Conservation (phyloP, 768 basidiomycete genomes). For the Pulveroboletus sp. region DNA sequence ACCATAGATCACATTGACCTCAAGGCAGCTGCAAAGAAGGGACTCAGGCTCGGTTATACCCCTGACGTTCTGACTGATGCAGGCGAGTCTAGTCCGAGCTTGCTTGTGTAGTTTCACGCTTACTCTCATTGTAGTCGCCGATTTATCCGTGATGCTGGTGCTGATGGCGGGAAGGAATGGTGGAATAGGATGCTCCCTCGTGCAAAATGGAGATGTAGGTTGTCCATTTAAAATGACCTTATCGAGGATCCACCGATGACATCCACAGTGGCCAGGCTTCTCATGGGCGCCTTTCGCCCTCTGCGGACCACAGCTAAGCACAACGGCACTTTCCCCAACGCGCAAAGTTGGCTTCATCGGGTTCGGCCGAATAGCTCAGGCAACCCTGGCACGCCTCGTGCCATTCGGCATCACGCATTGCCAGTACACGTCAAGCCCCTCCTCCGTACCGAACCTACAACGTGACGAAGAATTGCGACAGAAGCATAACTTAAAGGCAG, state of each 20-base stretch:
- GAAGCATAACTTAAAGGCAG: slow-evolving; percentile 32
- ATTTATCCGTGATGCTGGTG: slow-evolving; percentile 83
- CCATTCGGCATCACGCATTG: slow-evolving; percentile 79
- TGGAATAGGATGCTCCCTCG: slow-evolving; percentile 57
- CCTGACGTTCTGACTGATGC: slow-evolving; percentile 93
- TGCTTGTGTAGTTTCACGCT: neutral
- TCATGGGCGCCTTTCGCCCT: slow-evolving; percentile 82
- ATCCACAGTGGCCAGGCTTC: slow-evolving; percentile 67
- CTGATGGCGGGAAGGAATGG: slow-evolving; percentile 91
- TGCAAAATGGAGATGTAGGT: slow-evolving; percentile 65
- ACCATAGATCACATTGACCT: slow-evolving; percentile 79
- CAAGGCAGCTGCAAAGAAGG: slow-evolving; percentile 50
- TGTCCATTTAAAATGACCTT: neutral
- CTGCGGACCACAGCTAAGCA: slow-evolving; percentile 78
- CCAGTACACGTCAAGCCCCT: slow-evolving; percentile 61
- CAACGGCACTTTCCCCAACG: slow-evolving; percentile 42
- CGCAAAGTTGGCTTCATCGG: slow-evolving; percentile 89
- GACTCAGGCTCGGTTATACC: slow-evolving; percentile 81
- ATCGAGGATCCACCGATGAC: neutral
- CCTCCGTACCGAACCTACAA: slow-evolving; percentile 40
- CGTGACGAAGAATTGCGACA: slow-evolving; percentile 38
- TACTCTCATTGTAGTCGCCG: slow-evolving; percentile 64
- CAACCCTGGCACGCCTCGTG: slow-evolving; percentile 70
- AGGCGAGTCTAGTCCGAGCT: slow-evolving; percentile 45
- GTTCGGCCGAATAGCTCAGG: slow-evolving; percentile 91